A percentile compares a stretch with the other conserved stretches of the same genome.
Conservation (phyloP, 2,329 filamentous ascomycete species). For the Nemania diffusa region DNA sequence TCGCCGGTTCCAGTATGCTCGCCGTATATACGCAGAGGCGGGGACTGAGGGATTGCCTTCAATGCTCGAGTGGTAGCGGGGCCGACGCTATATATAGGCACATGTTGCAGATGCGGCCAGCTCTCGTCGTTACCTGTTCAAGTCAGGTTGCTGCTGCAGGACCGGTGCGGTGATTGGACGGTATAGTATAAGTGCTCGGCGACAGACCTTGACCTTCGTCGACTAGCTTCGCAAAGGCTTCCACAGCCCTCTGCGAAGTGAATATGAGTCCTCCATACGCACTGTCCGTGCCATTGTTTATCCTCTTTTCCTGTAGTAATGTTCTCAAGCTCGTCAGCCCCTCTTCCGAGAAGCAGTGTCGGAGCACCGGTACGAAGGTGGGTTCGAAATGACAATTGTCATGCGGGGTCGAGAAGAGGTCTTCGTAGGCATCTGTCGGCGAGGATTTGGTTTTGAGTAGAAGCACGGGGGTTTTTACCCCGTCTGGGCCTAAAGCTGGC, state of each 20-base stretch:
- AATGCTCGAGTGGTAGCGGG: slow-evolving; percentile 84
- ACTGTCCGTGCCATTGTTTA: slow-evolving; percentile 53
- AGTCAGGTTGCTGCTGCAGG: slow-evolving; percentile 21
- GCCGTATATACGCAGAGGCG: slow-evolving; percentile 74
- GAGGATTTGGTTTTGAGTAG: slow-evolving; percentile 81
- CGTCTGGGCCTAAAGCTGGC: slow-evolving; percentile 18
- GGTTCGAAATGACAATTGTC: slow-evolving; percentile 65
- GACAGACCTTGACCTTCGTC: slow-evolving; percentile 58
- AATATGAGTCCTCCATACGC: slow-evolving; percentile 83
- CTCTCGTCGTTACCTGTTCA: slow-evolving; percentile 45
- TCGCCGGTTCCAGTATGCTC: slow-evolving; percentile 88
- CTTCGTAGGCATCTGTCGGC: slow-evolving; percentile 77
- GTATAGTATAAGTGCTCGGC: slow-evolving; percentile 10
- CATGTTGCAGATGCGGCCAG: slow-evolving; percentile 66
- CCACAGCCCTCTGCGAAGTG: slow-evolving; percentile 84
- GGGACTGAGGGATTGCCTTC: slow-evolving; percentile 60
- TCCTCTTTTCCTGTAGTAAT: slow-evolving; percentile 58
- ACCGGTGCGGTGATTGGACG: slow-evolving; percentile 21
- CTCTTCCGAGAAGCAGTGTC: slow-evolving; percentile 72
- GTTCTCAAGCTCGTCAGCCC: slow-evolving; percentile 65
- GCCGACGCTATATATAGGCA: slow-evolving; percentile 80
- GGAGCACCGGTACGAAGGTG: slow-evolving; percentile 79
- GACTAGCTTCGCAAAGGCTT: slow-evolving; percentile 75
- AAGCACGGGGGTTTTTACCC: slow-evolving; percentile 64
- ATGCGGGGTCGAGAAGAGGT: slow-evolving; percentile 66